Evolutionary conservation across 1,284 basidiomycete species (phyloP).

Genomic region (Taiwanofungus camphoratus): DNA sequence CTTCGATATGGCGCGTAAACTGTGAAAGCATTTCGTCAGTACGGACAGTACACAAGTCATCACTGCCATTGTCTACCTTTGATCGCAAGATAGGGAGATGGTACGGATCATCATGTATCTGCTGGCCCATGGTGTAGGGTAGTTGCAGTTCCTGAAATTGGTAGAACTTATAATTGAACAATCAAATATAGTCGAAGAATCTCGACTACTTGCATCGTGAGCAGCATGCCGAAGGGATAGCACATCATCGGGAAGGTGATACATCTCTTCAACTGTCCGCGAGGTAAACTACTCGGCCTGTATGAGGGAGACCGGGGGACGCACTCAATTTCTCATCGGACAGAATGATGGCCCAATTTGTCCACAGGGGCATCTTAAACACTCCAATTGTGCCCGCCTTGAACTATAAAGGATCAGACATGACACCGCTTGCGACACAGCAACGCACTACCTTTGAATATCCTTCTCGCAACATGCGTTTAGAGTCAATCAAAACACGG

Average conservation of each 20-base stretch:
- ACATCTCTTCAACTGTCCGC: constrained; percentile 9
- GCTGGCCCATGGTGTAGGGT: constrained; percentile 12
- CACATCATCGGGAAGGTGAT: constrained; percentile 10
- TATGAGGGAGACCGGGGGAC: not conserved
- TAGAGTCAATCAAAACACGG: constrained; percentile 7
- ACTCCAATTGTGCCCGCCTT: constrained; percentile 3
- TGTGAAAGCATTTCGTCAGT: not conserved
- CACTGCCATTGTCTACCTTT: constrained; percentile 5
- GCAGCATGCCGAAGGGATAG: constrained; percentile 8
- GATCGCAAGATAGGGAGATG: constrained; percentile 9
- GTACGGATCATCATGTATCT: constrained; percentile 10
- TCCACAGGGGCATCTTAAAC: constrained; percentile 7
- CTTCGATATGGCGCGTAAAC: constrained; percentile 12
- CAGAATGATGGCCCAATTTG: constrained; percentile 7
- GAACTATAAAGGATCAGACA: constrained; percentile 2
- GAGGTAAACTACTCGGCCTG: not conserved
- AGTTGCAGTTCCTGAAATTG: constrained; percentile 7
- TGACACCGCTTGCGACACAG: not conserved
- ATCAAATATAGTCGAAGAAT: not conserved
- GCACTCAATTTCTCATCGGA: constrained; percentile 8
- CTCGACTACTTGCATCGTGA: constrained; percentile 5
- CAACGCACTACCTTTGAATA: constrained; percentile 6
- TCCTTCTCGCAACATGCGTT: constrained; percentile 8
- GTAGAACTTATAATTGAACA: too few species aligned
- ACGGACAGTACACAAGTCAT: not conserved